Base-by-base conservation (phyloP, 164 flowering plant species). In the Akebia trifoliata region DNA sequence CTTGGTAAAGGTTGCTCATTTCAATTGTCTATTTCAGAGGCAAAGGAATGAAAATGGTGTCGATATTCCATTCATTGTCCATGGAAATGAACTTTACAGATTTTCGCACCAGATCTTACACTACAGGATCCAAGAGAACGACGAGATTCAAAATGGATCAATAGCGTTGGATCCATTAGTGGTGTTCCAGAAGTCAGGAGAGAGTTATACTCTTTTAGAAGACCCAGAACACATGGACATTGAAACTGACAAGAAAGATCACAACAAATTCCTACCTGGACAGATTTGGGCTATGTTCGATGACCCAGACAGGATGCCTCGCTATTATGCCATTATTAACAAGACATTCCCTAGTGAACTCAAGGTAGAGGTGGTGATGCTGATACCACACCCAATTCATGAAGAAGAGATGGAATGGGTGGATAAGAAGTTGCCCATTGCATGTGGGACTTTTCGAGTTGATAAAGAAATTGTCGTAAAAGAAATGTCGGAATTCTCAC, bases 291-390 rank as follows among this genome's bases (percentile, higher is more conserved):
- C 32, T 28, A 24, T 55, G 24, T n/a, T 29, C n/a, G 24, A 11
- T 30, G 37, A 29, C 30, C 22, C 22, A 30, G 36, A 50, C 2
- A 4, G 25, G 14, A 56, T 56, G 49, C 50, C 50, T 56, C 50
- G 47, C 37, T 29, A 37, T 56, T 42, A 18, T 20, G 50, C 49
- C 3, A 42, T 42, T 4, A 14, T 43, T 17, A 28, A 30, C 8
- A 18, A 43, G 7, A 29, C 14, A 4, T 4, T 28, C 22, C 38
- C 48, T 2, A 9, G 29, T 2, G 49, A 40, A 43, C 60, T 28
- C 32, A 56, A 43, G 37, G 26, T 56, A 45, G 50, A 56, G 37
- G 38, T 26, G 49, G 29, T 10, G 26, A 40, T 56, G 38, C 22
- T 40, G 49, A 36, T 11, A 11, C 57, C 44, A 24, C n/a, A 40